phyloP scores from a whole-genome alignment of 116 monocot genomes.

The Phalaenopsis hybrid region DNA sequence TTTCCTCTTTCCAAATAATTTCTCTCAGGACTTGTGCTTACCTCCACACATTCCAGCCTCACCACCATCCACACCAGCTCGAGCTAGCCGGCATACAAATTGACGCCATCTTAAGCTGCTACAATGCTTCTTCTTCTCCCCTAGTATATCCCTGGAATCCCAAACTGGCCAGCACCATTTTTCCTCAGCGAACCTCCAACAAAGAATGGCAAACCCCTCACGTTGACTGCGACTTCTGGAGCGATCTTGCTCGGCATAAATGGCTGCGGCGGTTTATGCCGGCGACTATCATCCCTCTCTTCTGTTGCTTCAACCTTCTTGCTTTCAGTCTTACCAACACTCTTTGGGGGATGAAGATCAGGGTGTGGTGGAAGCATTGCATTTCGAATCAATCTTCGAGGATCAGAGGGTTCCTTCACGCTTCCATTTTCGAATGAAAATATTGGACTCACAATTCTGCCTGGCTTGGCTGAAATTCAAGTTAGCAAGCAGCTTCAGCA shows the following conservation, averaged over 20 bases:
- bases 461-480: slow-evolving; percentile 4
- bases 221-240: slow-evolving; percentile 35
- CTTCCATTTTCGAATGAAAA: neutral
- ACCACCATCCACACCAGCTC: too few relatives aligned
- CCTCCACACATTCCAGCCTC: too few relatives aligned
- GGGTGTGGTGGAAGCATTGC: slow-evolving; percentile 7
- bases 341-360: slow-evolving; percentile 9
- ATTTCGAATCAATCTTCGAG: slow-evolving; percentile 2
- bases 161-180: slow-evolving; percentile 41
- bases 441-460: neutral
- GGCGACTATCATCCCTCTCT: neutral
- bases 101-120: neutral
- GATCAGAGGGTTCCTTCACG: neutral
- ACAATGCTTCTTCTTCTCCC: neutral
- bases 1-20: too few relatives aligned
- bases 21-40: too few relatives aligned
- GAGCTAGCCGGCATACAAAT: too few relatives aligned
- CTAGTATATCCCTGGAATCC: slow-evolving; percentile 63
- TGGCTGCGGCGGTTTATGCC: slow-evolving; percentile 18
- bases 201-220: slow-evolving; percentile 24
- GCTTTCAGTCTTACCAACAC: slow-evolving; percentile 1
- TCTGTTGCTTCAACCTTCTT: neutral
- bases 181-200: slow-evolving; percentile 33
- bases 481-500: neutral
- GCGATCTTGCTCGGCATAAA: slow-evolving; percentile 14